These are phyloP conservation scores for Dioscorea alata DNA, from an alignment of 106 monocot genomes.

Conservation along the genomic window DNA sequence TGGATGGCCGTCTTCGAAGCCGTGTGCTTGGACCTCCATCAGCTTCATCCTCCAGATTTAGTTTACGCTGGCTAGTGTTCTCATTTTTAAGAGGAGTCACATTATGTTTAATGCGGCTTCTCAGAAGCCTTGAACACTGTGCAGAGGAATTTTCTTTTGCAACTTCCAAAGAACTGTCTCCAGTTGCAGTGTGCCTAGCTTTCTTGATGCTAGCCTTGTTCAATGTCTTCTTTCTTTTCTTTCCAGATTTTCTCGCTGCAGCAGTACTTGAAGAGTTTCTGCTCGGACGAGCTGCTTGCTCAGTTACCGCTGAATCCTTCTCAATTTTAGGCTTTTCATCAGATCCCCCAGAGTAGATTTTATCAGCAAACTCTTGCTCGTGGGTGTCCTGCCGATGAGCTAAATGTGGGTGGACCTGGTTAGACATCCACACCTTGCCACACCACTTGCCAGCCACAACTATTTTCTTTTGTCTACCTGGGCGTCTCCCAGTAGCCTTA, in stretches of 20 bases:
- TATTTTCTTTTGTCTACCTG: conserved; percentile 55
- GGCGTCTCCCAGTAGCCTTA: conserved; percentile 24
- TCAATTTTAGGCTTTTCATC: conserved; percentile 14
- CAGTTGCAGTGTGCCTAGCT: conserved; percentile 1
- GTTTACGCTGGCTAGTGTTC: neutral
- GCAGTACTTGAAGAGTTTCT: conserved; percentile 3
- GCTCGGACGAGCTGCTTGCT: neutral
- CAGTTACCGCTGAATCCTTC: conserved; percentile 1
- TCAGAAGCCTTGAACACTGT: conserved; percentile 28
- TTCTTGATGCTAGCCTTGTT: conserved; percentile 28
- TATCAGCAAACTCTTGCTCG: conserved; percentile 19
- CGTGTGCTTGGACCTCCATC: conserved; percentile 28
- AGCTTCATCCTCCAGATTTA: conserved; percentile 15
- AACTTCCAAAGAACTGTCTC: too few relatives aligned
- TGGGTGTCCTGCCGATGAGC: conserved; percentile 14
- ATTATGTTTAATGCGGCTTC: conserved; percentile 14
- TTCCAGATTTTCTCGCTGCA: conserved; percentile 14
- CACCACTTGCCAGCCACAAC: conserved; percentile 75
- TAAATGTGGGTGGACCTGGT: conserved; percentile 79
- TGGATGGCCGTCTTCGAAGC: conserved; percentile 20
- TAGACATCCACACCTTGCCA: conserved; percentile 81
- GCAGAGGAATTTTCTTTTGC: conserved; percentile 14
- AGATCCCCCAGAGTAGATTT: neutral
- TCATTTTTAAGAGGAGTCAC: neutral
- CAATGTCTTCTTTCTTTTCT: conserved; percentile 33